Evolutionary conservation across 1,284 basidiomycete species (phyloP).

Genomic region (Lignosus rhinocerotis): DNA sequence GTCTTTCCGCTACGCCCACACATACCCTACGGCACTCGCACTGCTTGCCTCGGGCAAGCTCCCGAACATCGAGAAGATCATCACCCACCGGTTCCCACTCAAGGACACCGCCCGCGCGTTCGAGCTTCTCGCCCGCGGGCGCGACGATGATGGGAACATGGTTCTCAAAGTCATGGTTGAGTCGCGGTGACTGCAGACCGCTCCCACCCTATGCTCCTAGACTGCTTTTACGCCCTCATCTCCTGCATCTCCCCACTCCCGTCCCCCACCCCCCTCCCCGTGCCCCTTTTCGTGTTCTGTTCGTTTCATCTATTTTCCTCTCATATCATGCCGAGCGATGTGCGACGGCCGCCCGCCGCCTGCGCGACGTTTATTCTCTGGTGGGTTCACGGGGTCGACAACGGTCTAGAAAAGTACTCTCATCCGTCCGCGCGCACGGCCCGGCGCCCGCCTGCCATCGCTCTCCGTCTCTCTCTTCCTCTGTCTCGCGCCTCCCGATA

Average conservation of each 20-base stretch:
- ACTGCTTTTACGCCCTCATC: neutral
- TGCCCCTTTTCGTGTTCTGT: neutral
- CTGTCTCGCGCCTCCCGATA: neutral
- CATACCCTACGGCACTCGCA: constrained; percentile 81
- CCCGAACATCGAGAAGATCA: constrained; percentile 68
- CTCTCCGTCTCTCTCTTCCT: neutral
- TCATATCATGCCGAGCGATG: constrained; percentile 9
- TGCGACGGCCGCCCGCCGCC: constrained; percentile 13
- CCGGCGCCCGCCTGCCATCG: constrained; percentile 8
- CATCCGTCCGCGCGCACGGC: constrained; percentile 13
- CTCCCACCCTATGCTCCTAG: neutral
- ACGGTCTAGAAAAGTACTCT: constrained; percentile 17
- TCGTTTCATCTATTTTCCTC: neutral
- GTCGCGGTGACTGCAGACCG: constrained; percentile 21
- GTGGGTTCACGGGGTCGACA: neutral
- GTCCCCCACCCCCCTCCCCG: neutral
- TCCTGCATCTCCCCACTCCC: constrained; percentile 6
- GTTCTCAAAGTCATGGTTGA: constrained; percentile 87
- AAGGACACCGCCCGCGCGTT: constrained; percentile 73
- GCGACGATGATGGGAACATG: constrained; percentile 75
- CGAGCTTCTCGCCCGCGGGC: constrained; percentile 74
- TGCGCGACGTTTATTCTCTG: constrained; percentile 6
- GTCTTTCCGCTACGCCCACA: constrained; percentile 88
- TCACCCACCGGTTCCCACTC: constrained; percentile 80
- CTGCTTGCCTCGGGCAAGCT: constrained; percentile 71